Evolutionary conservation across 345 rosid species (phyloP).

Genomic region (Arabidopsis suecica): DNA sequence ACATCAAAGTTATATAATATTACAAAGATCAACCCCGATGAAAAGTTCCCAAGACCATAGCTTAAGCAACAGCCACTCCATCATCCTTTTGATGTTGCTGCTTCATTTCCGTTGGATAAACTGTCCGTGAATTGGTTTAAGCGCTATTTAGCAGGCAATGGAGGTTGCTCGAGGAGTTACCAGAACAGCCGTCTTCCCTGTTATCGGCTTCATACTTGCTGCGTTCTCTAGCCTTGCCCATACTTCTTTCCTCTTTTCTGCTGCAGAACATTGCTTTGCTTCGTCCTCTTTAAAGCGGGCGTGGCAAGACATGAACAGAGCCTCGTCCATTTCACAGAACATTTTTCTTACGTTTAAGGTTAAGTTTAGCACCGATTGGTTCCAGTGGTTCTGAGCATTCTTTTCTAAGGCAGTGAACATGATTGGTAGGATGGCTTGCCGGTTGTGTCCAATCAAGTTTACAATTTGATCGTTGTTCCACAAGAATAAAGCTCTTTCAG

Average conservation of each 20-base stretch:
- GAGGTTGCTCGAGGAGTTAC: constrained; percentile 62
- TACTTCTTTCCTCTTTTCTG: constrained; percentile 63
- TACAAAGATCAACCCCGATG: constrained; percentile 31
- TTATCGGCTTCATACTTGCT: constrained; percentile 72
- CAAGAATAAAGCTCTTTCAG: constrained; percentile 83
- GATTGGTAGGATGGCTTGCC: constrained; percentile 68
- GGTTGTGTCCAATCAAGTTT: constrained; percentile 68
- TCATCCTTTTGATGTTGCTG: constrained; percentile 25
- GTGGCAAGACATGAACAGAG: constrained; percentile 67
- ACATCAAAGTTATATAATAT: constrained; percentile 43
- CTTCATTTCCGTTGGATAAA: not conserved
- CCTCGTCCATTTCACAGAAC: constrained; percentile 84
- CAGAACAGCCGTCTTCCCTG: constrained; percentile 67
- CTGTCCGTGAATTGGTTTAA: constrained; percentile 7
- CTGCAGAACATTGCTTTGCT: constrained; percentile 52
- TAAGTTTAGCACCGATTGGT: constrained; percentile 75
- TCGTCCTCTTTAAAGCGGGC: constrained; percentile 63
- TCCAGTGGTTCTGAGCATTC: constrained; percentile 80
- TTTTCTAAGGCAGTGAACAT: constrained; percentile 75
- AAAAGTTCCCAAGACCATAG: constrained; percentile 30
- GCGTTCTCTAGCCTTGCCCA: constrained; percentile 71
- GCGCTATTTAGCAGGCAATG: constrained; percentile 49
- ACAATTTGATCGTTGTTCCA: constrained; percentile 96
- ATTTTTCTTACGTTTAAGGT: constrained; percentile 69
- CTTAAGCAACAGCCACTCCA: constrained; percentile 27